Evolutionary conservation across 2,329 filamentous ascomycete genomes (phyloP).

Genomic region (Pleomassaria siparia): DNA sequence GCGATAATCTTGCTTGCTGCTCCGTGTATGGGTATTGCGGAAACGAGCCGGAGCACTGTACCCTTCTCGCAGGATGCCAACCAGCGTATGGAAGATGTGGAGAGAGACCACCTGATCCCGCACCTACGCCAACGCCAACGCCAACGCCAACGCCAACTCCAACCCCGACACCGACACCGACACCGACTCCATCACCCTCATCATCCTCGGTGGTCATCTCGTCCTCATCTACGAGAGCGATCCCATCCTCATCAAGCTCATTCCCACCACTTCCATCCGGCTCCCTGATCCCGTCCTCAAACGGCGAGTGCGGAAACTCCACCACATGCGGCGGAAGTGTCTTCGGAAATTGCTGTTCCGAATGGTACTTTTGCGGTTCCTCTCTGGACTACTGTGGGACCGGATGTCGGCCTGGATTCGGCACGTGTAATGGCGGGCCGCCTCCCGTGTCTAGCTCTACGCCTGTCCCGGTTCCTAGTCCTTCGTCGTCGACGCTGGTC

Average conservation of each 20-base stretch:
- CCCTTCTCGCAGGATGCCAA: conserved; percentile 27
- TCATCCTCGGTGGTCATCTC: conserved; percentile 5
- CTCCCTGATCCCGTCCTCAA: too few relatives aligned
- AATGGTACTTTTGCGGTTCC: too few relatives aligned
- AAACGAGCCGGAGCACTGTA: conserved; percentile 24
- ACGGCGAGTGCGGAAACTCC: too few relatives aligned
- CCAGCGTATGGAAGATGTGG: conserved; percentile 32
- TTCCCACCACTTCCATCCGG: too few relatives aligned
- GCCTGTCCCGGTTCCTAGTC: too few relatives aligned
- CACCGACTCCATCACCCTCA: conserved; percentile 7
- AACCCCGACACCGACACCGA: conserved; percentile 10
- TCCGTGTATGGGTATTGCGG: conserved; percentile 30
- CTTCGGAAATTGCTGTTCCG: too few relatives aligned
- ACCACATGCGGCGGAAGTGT: too few relatives aligned
- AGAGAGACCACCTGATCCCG: conserved; percentile 17
- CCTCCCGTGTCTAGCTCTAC: too few relatives aligned
- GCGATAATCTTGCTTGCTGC: conserved; percentile 26
- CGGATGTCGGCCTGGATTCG: too few relatives aligned
- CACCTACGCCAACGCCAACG: conserved; percentile 20
- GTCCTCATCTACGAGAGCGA: conserved; percentile 8
- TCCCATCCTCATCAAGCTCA: conserved; percentile 13
- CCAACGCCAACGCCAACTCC: conserved; percentile 22
- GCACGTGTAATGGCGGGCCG: too few relatives aligned
- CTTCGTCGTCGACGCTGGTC: conserved; percentile 8
- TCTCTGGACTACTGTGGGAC: too few relatives aligned